Evolutionary conservation across 2,329 filamentous ascomycete genomes (phyloP).

Genomic region (Fusarium sacchari): DNA sequence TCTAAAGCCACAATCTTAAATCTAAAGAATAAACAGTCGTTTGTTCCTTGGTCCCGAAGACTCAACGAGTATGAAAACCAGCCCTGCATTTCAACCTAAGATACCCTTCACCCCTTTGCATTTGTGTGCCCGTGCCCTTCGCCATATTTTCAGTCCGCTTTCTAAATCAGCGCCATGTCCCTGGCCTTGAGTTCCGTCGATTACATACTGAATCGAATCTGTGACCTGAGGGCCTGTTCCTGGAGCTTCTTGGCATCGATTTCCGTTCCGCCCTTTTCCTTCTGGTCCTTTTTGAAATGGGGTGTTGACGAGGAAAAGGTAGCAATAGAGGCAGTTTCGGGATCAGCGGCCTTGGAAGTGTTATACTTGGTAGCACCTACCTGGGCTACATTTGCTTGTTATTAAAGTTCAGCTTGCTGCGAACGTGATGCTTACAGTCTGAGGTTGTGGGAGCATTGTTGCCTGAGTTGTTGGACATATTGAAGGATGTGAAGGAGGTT

Average conservation of each 20-base stretch:
- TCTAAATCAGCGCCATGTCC: not conserved
- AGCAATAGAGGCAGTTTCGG: constrained; percentile 42
- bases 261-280: constrained; percentile 18
- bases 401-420: not conserved
- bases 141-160: not conserved
- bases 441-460: constrained; percentile 15
- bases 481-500: not conserved
- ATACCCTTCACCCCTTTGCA: constrained; percentile 7
- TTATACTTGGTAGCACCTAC: constrained; percentile 18
- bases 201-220: constrained; percentile 43
- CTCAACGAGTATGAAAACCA: not conserved
- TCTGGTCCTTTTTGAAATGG: constrained; percentile 36
- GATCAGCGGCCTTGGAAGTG: constrained; percentile 21
- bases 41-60: not conserved
- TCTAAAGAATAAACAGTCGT: not conserved
- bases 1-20: constrained; percentile 49
- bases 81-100: constrained; percentile 9
- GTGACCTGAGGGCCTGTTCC: constrained; percentile 43
- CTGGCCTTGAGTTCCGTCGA: not conserved
- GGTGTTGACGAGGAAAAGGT: constrained; percentile 41
- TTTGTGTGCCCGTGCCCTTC: not conserved
- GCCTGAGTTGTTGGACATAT: constrained; percentile 24
- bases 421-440: constrained; percentile 23
- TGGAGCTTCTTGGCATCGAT: constrained; percentile 42
- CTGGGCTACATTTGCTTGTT: constrained; percentile 15